Conservation (phyloP, 2,329 filamentous ascomycete genomes). For the Nemania diffusa region DNA sequence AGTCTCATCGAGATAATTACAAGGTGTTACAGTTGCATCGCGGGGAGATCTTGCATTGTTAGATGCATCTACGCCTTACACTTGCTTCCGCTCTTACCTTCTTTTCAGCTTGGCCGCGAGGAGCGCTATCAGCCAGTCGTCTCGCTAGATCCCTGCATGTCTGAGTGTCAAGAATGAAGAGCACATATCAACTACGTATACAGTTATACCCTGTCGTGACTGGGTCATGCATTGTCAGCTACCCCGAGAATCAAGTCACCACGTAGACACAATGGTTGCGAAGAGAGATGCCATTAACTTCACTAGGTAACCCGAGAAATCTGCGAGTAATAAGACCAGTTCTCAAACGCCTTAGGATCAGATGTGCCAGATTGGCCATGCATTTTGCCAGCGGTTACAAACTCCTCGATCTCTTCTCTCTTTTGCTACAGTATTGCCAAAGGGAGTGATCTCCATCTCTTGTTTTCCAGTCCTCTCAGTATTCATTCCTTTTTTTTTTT, state of each 20-base stretch:
- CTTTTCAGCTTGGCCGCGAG: neutral
- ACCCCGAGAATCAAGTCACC: neutral
- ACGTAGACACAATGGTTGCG: neutral
- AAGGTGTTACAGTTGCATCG: neutral
- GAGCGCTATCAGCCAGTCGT: neutral
- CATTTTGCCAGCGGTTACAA: neutral
- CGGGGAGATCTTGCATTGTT: slow-evolving; percentile 2
- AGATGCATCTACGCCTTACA: slow-evolving; percentile 3
- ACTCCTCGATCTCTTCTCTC: neutral
- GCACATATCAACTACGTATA: neutral
- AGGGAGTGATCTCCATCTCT: too few species aligned
- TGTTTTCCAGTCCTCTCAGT: neutral
- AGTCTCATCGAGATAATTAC: neutral
- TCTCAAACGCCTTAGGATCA: neutral
- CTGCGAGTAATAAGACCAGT: too few species aligned
- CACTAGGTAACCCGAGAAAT: neutral
- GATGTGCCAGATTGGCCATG: neutral
- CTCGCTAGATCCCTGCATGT: neutral
- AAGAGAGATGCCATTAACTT: neutral
- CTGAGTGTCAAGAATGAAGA: neutral
- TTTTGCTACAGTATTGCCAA: neutral
- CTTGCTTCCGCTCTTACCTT: neutral
- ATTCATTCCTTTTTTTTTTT: neutral
- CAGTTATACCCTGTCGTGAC: neutral
- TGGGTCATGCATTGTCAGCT: neutral